Evolutionary conservation across 2,329 filamentous ascomycete species (phyloP).

Genomic region (Fusarium poae): DNA sequence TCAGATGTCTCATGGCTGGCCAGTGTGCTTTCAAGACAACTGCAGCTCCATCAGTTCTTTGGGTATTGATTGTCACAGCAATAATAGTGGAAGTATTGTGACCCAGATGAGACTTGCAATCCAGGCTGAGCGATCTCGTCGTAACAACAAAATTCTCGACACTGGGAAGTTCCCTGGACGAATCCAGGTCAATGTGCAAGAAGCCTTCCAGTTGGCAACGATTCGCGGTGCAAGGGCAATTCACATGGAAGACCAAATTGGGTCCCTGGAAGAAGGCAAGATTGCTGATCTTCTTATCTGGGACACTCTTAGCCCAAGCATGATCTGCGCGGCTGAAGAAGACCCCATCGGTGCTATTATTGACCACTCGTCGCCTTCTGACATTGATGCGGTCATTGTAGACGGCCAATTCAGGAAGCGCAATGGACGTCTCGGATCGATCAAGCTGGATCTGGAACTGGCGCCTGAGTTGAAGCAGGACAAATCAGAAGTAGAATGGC

Average conservation of each 20-base stretch:
- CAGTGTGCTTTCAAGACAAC: slow-evolving; percentile 18
- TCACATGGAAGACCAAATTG: slow-evolving; percentile 3
- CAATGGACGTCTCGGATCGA: background rate
- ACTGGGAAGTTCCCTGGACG: slow-evolving; percentile 3
- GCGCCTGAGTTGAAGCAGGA: background rate
- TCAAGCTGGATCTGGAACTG: background rate
- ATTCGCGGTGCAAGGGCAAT: slow-evolving; percentile 12
- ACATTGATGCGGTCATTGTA: slow-evolving; percentile 16
- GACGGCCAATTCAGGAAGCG: slow-evolving; percentile 23
- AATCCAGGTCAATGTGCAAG: background rate
- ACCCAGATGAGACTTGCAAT: slow-evolving; percentile 15
- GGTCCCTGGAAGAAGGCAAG: slow-evolving; percentile 11
- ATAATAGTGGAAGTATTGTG: slow-evolving; percentile 6
- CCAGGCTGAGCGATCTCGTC: slow-evolving; percentile 13
- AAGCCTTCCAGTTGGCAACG: slow-evolving; percentile 11
- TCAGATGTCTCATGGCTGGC: slow-evolving; percentile 23
- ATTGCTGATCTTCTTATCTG: slow-evolving; percentile 15
- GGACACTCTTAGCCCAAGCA: slow-evolving; percentile 10
- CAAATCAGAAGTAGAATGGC: background rate
- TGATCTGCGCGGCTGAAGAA: slow-evolving; percentile 17
- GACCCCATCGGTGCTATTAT: slow-evolving; percentile 17
- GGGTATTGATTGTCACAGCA: slow-evolving; percentile 15
- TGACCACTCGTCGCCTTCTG: background rate
- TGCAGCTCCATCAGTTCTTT: slow-evolving; percentile 11
- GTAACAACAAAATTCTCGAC: background rate